Base-by-base conservation (phyloP, 2,329 filamentous ascomycete genomes). In the Aspergillus aculeatinus region DNA sequence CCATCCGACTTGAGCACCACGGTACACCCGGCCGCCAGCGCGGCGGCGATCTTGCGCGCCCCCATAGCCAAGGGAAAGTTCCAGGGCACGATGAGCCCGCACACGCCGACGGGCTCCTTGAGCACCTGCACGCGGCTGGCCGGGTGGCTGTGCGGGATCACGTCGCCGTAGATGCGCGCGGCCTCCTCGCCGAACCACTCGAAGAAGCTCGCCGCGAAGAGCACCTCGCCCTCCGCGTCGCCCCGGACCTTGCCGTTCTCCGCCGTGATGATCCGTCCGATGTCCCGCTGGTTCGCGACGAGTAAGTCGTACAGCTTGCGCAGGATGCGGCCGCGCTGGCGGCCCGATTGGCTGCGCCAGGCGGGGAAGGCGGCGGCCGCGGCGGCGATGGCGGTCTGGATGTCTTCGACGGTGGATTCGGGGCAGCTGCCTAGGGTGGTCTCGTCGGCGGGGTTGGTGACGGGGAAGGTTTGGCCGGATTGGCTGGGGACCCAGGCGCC, bases 1-100 rank as follows among this genome's bases (percentile, higher is more conserved):
- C 89, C 89, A 1, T 92, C 92, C 9, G 91, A 88, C 76, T 98
- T 98, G 71, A 87, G 87, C 2, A 97, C 92, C 1, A 96, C 89
- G 0, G 93, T 96, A 79, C 92, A 96, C 58, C 94, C 94, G 14
- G 92, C 92, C 11, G 93, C 93, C 54, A 97, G 81, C 2, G 84
- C 85, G 2, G 85, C 75, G 0, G 68, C 79, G n/a, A 79, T 70
- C 62, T 81, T 81, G 21, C 79, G 68, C 0, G 78, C 79, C 19
- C 79, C 75, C 79, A 81, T 81, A 1, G 78, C 79, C 31, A 77
- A 72, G 4, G 79, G 79, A 66, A 87, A 87, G 71, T 87, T 87
- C 84, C 84, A 86, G 25, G 87, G 87, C n/a, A 85, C 87, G 60
- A 89, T 87, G 42, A 88, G 72, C 7, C 84, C 86, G 64, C 82